Base-by-base conservation (phyloP, 2,329 filamentous ascomycete genomes). In the Aspergillus pseudotamarii region DNA sequence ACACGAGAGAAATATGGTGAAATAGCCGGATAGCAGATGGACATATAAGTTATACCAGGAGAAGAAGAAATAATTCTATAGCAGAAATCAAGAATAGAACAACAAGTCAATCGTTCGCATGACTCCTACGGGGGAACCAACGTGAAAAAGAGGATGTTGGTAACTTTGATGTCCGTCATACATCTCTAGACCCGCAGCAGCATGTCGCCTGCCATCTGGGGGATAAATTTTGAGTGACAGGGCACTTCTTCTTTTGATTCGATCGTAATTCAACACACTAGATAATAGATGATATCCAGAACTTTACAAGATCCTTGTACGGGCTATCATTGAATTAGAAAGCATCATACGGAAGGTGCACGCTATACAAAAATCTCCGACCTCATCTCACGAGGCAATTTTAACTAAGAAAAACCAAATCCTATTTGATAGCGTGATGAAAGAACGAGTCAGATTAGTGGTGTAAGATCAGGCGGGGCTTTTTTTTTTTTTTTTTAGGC, bases 381-480 rank as follows among this genome's bases (percentile, higher is more conserved):
- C 14, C 10, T 26, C 51, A 51, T n/a, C 28, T 32, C 48, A 34
- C 19, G 28, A 51, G 48, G 19, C 48, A 11, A 16, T 45, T 48
- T n/a, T 16, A 6, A 11, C 4, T 4, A 32, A 34, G n/a, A 38
- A 38, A 50, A 30, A 12, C 16, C 26, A 51, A 38, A 51, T 21
- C 45, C 19, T 21, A 57, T 60, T 41, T 56, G 19, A 57, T 57
- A 54, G 51, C 30, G 32, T 8, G 21, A 30, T 32, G 57, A 51
- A 56, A 6, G 34, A 36, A 36, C 61, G 28, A 43, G 61, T 59
- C 56, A 60, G 54, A 28, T 60, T 36, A 16, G 14, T 36, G 64
- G 41, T 21, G 55, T 55, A 53, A 21, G 51, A 64, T 61, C 45
- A 57, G 46, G 56, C 60, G 51, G 53, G 54, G 51, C 50, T 30